A percentile compares a stretch with the other conserved stretches of the same genome.
phyloP scores from a whole-genome alignment of 2,329 filamentous ascomycete species.

The Ramichloridium luteum region DNA sequence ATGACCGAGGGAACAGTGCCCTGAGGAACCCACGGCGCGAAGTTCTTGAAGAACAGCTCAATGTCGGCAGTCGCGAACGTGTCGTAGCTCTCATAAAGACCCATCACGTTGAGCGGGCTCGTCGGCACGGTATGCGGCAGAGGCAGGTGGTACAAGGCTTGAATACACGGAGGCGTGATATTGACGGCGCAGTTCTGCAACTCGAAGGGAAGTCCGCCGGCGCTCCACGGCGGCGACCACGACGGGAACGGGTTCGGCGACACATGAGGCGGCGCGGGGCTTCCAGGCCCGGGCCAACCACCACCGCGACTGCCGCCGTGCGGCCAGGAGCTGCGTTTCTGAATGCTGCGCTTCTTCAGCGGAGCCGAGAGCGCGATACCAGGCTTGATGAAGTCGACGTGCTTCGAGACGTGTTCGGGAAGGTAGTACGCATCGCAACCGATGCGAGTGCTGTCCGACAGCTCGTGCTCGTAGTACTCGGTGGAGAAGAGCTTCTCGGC shows the following conservation, averaged over 20 bases:
- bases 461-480: conserved; percentile 25
- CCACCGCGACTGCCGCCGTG: too few relatives aligned
- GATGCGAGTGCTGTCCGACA: conserved; percentile 28
- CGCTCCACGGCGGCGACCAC: conserved; percentile 3
- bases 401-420: conserved; percentile 30
- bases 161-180: conserved; percentile 32
- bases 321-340: too few relatives aligned
- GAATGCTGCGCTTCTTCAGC: conserved; percentile 12
- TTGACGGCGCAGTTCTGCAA: conserved; percentile 12
- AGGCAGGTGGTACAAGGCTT: conserved; percentile 33
- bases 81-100: conserved; percentile 10
- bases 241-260: too few relatives aligned
- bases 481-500: conserved; percentile 28
- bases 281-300: too few relatives aligned
- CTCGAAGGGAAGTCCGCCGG: conserved; percentile 6
- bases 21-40: conserved; percentile 11
- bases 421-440: conserved; percentile 30
- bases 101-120: conserved; percentile 14
- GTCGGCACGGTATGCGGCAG: conserved; percentile 29
- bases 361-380: conserved; percentile 30
- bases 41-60: conserved; percentile 29
- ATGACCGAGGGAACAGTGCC: conserved; percentile 17
- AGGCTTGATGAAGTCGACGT: conserved; percentile 45
- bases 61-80: conserved; percentile 11
- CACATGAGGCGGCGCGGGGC: too few relatives aligned